phyloP scores from a whole-genome alignment of 1,284 basidiomycete species.

The Athelia psychrophila region DNA sequence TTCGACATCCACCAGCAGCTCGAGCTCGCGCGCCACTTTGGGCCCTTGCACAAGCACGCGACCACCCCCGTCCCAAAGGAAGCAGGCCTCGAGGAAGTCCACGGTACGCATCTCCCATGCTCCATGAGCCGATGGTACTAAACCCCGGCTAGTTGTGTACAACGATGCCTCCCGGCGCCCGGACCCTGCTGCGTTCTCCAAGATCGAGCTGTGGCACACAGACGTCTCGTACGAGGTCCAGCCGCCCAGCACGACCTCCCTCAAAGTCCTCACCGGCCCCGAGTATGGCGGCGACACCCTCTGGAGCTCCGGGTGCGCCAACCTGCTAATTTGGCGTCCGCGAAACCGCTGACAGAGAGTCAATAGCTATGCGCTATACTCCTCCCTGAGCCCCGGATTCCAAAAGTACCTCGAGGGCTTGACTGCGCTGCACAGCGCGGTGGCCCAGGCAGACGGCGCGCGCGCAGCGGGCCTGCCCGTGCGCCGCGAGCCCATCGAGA shows the following conservation, averaged over 20 bases:
- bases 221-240: constrained; percentile 81
- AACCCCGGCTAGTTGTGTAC: constrained; percentile 57
- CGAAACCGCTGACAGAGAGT: constrained; percentile 11
- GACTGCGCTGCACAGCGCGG: constrained; percentile 64
- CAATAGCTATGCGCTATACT: constrained; percentile 64
- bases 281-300: constrained; percentile 69
- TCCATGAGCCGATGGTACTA: not conserved
- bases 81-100: constrained; percentile 74
- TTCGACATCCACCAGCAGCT: constrained; percentile 66
- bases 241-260: constrained; percentile 67
- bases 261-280: constrained; percentile 64
- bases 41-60: constrained; percentile 81
- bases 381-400: constrained; percentile 64
- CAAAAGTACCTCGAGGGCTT: constrained; percentile 68
- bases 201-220: constrained; percentile 79
- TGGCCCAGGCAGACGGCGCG: constrained; percentile 65
- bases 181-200: constrained; percentile 68
- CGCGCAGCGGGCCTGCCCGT: constrained; percentile 63
- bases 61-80: constrained; percentile 74
- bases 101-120: constrained; percentile 46
- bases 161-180: constrained; percentile 68
- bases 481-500: constrained; percentile 68
- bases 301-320: constrained; percentile 61
- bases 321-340: constrained; percentile 5
- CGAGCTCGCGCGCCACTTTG: constrained; percentile 69